Evolutionary conservation across 805 yeast genomes (phyloP), one percentile per base, ranked within the genome.

Genomic region (Candida sanyiensis): DNA sequence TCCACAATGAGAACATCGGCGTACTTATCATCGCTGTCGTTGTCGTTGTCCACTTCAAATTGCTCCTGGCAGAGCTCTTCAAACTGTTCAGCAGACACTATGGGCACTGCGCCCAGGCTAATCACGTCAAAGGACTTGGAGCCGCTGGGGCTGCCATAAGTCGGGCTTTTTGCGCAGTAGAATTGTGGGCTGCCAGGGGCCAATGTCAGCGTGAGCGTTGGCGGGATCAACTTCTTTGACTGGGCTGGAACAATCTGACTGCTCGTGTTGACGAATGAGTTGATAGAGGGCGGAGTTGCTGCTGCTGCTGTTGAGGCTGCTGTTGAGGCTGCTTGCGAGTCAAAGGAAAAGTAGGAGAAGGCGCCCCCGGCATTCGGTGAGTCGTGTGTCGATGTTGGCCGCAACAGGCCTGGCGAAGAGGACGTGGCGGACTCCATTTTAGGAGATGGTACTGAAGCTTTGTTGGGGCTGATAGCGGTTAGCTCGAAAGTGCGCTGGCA

Each of bases 1-100:
- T 90, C 97, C 3, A 54, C 42, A 2, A 49, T 34, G 3, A 52
- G 37, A 5, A 43, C 39, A 16, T 52, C 55, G 4, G 12, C 22
- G n/a, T 24, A 7, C n/a, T 16, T 19, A 4, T 33, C 38, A 4
- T 24, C 42, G 3, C 23, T 10, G 7, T 30, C 18, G 1, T 27
- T n/a, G 9, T n/a, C n/a, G n/a, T n/a, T n/a, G n/a, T n/a, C n/a
- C n/a, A n/a, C n/a, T n/a, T n/a, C n/a, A n/a, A n/a, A n/a, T n/a
- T n/a, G n/a, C n/a, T n/a, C n/a, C n/a, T n/a, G n/a, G n/a, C n/a
- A 26, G 2, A 35, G n/a, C 1, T 20, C 11, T 3, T 31, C 24
- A 22, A 38, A 53, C 30, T 51, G 43, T 0, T 39, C 28, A 2
- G 35, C 15, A 4, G 50, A 20, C 4, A 29, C 21, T 13, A 51